These are phyloP conservation scores for Fusarium hostae DNA, from an alignment of 2,329 filamentous ascomycete species.

Conservation along the genomic window DNA sequence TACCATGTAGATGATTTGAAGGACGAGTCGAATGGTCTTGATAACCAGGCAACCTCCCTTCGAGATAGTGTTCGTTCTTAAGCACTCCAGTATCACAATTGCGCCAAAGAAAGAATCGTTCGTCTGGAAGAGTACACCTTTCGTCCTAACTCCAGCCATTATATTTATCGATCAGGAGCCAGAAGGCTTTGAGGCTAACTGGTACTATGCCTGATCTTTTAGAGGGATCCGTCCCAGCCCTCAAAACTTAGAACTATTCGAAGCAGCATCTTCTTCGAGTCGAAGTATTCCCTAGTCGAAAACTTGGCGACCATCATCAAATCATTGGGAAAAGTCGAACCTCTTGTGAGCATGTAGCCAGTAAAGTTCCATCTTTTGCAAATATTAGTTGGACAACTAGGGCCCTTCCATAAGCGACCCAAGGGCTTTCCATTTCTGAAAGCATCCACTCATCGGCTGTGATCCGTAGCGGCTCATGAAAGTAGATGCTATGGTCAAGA, in stretches of 20 bases:
- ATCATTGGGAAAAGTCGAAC: not conserved
- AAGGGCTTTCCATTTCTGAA: not conserved
- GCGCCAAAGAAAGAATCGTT: accelerated
- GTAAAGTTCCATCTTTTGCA: not conserved
- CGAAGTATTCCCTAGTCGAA: not conserved
- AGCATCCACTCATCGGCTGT: not conserved
- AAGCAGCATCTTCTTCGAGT: not conserved
- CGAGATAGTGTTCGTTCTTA: not conserved
- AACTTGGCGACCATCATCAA: not conserved
- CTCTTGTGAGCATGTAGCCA: not conserved
- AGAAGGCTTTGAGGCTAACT: not conserved
- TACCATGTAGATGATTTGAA: no score
- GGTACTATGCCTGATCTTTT: not conserved
- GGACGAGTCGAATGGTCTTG: not conserved
- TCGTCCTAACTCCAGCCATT: not conserved
- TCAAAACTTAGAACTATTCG: not conserved
- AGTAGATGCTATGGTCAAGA: not conserved
- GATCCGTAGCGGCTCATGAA: not conserved
- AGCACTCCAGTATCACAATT: not conserved
- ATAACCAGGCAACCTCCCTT: no score
- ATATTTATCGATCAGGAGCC: not conserved
- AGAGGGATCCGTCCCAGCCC: not conserved
- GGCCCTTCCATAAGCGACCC: not conserved
- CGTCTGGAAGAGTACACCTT: not conserved
- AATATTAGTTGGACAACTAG: not conserved